Evolutionary conservation across 768 basidiomycete species (phyloP).

Genomic region (Mycena chlorophos): DNA sequence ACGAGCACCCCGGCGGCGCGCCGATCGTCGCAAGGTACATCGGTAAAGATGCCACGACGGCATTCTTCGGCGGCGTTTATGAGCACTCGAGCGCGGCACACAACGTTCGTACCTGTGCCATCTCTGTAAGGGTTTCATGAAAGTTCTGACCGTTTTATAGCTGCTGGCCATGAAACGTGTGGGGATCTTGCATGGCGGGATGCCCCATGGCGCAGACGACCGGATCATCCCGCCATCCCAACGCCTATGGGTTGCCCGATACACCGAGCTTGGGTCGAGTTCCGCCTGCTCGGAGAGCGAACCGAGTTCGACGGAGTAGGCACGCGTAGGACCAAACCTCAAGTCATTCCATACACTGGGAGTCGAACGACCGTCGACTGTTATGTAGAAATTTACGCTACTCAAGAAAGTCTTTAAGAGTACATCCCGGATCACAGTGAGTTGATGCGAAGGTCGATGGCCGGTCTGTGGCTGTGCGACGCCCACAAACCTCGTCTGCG

Average conservation of each 20-base stretch:
- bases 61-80: slow-evolving; percentile 92
- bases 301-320: not conserved
- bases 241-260: slow-evolving; percentile 46
- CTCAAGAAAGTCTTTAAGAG: too few species aligned
- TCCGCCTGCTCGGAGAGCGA: not conserved
- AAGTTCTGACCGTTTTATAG: slow-evolving; percentile 20
- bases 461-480: too few species aligned
- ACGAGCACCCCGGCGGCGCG: slow-evolving; percentile 90
- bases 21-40: slow-evolving; percentile 82
- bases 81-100: slow-evolving; percentile 89
- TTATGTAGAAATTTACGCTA: too few species aligned
- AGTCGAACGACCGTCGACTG: too few species aligned
- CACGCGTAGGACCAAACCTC: too few species aligned
- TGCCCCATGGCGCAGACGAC: slow-evolving; percentile 45
- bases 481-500: too few species aligned
- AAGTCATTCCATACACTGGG: too few species aligned
- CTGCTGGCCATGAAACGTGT: slow-evolving; percentile 63
- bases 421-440: too few species aligned
- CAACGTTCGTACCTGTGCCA: slow-evolving; percentile 46
- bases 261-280: slow-evolving; percentile 15
- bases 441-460: too few species aligned
- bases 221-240: slow-evolving; percentile 56
- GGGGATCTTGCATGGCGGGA: slow-evolving; percentile 55
- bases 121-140: not conserved
- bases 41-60: slow-evolving; percentile 89